These are phyloP conservation scores for Apiotrichum siamense DNA, from an alignment of 1,284 basidiomycete species.

Conservation along the genomic window DNA sequence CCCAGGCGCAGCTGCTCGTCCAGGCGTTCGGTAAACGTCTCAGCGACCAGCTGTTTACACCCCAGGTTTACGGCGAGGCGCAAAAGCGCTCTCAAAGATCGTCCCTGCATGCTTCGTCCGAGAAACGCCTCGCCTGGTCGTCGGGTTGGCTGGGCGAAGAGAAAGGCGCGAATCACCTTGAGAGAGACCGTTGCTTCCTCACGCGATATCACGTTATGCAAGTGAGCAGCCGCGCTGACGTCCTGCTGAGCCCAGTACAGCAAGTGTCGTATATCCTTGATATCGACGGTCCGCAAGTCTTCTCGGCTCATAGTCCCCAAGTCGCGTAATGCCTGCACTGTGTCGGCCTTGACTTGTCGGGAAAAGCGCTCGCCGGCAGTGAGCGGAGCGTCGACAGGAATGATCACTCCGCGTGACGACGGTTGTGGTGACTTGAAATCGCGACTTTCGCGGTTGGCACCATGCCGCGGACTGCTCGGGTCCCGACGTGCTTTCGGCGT, in stretches of 20 bases:
- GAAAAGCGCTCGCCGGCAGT: constrained; percentile 12
- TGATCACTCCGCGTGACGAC: not conserved
- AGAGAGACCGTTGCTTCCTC: not conserved
- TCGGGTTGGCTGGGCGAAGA: constrained; percentile 6
- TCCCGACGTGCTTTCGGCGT: no score
- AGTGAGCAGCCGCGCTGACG: not conserved
- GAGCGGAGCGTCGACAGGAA: constrained; percentile 1
- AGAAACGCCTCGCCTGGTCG: constrained; percentile 1
- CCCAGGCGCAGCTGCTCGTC: constrained; percentile 4
- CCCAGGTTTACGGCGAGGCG: constrained; percentile 9
- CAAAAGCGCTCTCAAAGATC: constrained; percentile 10
- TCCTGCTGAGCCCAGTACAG: constrained; percentile 4
- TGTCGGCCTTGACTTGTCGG: constrained; percentile 3
- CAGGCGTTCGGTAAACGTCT: constrained; percentile 16
- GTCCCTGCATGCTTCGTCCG: constrained; percentile 4
- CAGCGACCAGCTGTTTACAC: constrained; percentile 4
- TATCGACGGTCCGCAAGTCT: constrained; percentile 1
- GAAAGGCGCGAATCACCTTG: constrained; percentile 1
- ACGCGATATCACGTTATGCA: not conserved
- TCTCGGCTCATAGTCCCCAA: not conserved
- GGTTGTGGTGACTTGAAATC: not conserved
- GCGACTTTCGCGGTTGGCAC: not conserved
- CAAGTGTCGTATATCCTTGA: constrained; percentile 10
- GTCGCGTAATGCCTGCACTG: constrained; percentile 9
- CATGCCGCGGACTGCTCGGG: no score